phyloP scores from a whole-genome alignment of 2,329 filamentous ascomycete genomes.

The Scorias spongiosa region DNA sequence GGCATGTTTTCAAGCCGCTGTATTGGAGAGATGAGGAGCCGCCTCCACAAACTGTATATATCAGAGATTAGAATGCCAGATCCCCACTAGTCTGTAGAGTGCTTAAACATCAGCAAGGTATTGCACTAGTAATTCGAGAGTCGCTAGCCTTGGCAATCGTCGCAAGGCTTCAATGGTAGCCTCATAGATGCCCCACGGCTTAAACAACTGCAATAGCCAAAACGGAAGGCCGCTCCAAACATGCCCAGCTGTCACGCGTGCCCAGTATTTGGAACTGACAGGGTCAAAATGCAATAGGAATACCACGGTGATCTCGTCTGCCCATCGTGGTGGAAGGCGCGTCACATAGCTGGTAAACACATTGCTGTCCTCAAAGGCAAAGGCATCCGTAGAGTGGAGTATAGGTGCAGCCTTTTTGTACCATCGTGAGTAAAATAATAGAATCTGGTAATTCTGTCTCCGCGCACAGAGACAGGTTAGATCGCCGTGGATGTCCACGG shows the following conservation, averaged over 20 bases:
- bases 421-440: conserved; percentile 8
- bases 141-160: background rate
- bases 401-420: conserved; percentile 6
- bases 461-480: conserved; percentile 8
- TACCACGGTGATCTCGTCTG: conserved; percentile 2
- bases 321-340: conserved; percentile 1
- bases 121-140: background rate
- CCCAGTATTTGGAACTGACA: background rate
- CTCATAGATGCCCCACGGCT: background rate
- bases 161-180: background rate
- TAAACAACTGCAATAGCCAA: background rate
- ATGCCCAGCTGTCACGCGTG: background rate
- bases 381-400: conserved; percentile 8
- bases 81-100: background rate
- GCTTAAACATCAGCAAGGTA: background rate
- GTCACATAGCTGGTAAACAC: conserved; percentile 1
- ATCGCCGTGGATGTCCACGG: background rate
- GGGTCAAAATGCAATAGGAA: background rate
- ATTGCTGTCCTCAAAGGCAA: conserved; percentile 7
- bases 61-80: background rate
- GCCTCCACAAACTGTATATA: background rate
- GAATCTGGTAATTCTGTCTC: conserved; percentile 5
- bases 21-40: background rate
- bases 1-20: background rate
- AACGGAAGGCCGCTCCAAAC: background rate